Evolutionary conservation across 208 protist species (phyloP).

Genomic region (Tritrichomonas foetus): DNA sequence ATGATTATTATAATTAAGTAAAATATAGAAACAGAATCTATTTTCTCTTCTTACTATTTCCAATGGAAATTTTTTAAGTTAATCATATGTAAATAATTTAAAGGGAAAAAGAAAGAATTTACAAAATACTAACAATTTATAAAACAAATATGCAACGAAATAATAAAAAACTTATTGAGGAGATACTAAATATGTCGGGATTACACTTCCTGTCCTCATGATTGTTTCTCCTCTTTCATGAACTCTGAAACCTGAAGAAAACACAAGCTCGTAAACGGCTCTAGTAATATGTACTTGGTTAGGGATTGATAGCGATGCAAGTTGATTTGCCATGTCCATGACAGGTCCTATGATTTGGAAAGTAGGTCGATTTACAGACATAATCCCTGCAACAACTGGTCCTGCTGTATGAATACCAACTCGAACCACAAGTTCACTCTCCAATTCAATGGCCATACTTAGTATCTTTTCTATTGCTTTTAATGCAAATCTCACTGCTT

Average conservation of each 20-base stretch:
- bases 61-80: too few relatives aligned
- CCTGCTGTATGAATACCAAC: conserved; percentile 3
- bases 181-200: too few relatives aligned
- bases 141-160: too few relatives aligned
- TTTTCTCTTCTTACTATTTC: too few relatives aligned
- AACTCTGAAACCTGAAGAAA: not conserved
- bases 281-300: not conserved
- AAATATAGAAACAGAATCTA: too few relatives aligned
- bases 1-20: too few relatives aligned
- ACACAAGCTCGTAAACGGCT: not conserved
- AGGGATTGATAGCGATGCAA: not conserved
- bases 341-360: not conserved
- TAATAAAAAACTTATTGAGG: too few relatives aligned
- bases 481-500: not conserved
- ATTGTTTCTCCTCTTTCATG: not conserved
- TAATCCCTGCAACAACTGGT: not conserved
- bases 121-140: too few relatives aligned
- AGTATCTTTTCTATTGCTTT: not conserved
- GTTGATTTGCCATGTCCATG: not conserved
- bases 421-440: not conserved
- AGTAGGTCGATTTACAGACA: not conserved
- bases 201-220: not conserved
- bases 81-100: too few relatives aligned
- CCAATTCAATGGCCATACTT: not conserved
- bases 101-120: too few relatives aligned